These are phyloP conservation scores for Cladosporium velox DNA, from an alignment of 2,329 filamentous ascomycete species.

Conservation along the genomic window DNA sequence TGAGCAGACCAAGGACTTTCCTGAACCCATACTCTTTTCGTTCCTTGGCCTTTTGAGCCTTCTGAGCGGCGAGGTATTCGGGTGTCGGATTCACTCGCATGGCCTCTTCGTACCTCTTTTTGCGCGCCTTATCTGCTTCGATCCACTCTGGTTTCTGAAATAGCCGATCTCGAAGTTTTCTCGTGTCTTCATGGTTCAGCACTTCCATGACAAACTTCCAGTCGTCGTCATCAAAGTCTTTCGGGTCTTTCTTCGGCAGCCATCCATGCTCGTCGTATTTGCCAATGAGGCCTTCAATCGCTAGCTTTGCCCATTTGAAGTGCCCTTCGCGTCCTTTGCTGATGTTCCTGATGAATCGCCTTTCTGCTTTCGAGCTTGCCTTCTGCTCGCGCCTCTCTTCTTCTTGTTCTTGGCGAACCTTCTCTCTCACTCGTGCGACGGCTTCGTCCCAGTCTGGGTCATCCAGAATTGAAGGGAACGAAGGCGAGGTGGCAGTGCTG, in stretches of 20 bases:
- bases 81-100: conserved; percentile 12
- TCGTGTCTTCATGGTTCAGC: conserved; percentile 7
- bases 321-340: conserved; percentile 15
- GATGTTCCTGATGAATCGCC: not conserved
- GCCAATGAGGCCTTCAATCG: conserved; percentile 15
- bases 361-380: conserved; percentile 16
- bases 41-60: not conserved
- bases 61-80: not conserved
- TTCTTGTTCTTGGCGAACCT: conserved; percentile 6
- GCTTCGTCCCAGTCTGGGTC: conserved; percentile 6
- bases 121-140: conserved; percentile 5
- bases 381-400: conserved; percentile 18
- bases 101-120: not conserved
- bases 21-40: conserved; percentile 14
- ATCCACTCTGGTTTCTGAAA: conserved; percentile 15
- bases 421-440: conserved; percentile 12
- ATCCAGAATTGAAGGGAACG: conserved; percentile 9
- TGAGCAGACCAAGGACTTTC: conserved; percentile 12
- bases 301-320: conserved; percentile 20
- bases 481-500: conserved; percentile 1
- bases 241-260: conserved; percentile 19
- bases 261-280: conserved; percentile 19
- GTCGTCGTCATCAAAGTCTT: conserved; percentile 17
- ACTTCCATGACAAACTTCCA: conserved; percentile 14
- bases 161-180: not conserved